These are phyloP conservation scores for Pestalotiopsis sp. DNA, from an alignment of 2,329 filamentous ascomycete species.

Conservation along the genomic window DNA sequence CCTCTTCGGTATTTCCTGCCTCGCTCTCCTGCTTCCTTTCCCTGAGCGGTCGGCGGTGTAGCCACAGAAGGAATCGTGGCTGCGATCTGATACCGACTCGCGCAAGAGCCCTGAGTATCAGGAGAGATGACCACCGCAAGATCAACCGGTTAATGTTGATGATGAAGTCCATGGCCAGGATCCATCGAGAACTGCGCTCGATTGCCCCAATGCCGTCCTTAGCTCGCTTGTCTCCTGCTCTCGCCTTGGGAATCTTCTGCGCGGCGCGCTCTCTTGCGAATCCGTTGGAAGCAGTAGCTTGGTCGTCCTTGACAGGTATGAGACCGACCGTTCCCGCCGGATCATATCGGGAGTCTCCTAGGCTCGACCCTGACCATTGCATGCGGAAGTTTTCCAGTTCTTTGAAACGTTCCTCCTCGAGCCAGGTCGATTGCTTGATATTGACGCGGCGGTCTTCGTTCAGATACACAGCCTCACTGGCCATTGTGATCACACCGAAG, in stretches of 20 bases:
- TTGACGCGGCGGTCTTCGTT: constrained; percentile 83
- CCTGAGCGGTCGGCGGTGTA: constrained; percentile 47
- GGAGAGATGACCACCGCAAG: constrained; percentile 58
- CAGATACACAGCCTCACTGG: constrained; percentile 92
- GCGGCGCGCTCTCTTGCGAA: constrained; percentile 74
- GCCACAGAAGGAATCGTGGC: constrained; percentile 65
- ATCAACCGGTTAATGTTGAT: constrained; percentile 72
- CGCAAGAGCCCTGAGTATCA: constrained; percentile 56
- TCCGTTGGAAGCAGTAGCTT: constrained; percentile 51
- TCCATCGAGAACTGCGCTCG: constrained; percentile 78
- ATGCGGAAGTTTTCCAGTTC: constrained; percentile 69
- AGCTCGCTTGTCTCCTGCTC: constrained; percentile 45
- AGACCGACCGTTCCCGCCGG: constrained; percentile 57
- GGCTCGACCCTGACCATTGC: constrained; percentile 51
- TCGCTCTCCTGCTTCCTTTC: constrained; percentile 28
- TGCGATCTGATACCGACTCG: constrained; percentile 62
- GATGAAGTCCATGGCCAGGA: constrained; percentile 76
- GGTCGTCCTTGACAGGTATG: constrained; percentile 54
- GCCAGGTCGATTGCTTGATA: constrained; percentile 80
- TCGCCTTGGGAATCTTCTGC: constrained; percentile 55
- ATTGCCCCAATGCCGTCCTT: constrained; percentile 76
- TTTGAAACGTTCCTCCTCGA: constrained; percentile 82
- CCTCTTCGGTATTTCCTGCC: constrained; percentile 18
- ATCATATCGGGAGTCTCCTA: constrained; percentile 53
- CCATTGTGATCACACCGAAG: constrained; percentile 87